phyloP scores from a whole-genome alignment of 164 flowering plant species.

The Echeveria elegans region DNA sequence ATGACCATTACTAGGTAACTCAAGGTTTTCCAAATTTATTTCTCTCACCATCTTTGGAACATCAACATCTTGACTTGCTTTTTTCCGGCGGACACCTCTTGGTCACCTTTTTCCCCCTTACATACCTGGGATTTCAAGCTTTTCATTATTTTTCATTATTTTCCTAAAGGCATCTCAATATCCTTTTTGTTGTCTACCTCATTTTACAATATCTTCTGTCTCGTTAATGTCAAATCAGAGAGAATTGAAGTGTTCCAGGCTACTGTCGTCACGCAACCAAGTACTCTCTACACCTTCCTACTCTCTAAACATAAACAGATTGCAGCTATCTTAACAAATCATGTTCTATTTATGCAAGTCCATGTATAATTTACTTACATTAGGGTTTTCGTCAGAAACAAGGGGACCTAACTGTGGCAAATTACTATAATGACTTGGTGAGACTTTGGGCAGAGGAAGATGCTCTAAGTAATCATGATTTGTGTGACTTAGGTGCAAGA shows the following conservation, averaged over 20 bases:
- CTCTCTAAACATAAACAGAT: not conserved
- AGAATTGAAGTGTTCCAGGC: constrained; percentile 60
- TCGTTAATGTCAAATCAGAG: constrained; percentile 48
- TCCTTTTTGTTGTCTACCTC: constrained; percentile 61
- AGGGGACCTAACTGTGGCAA: no score
- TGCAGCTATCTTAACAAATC: no score
- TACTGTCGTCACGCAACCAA: constrained; percentile 73
- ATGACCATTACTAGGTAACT: no score
- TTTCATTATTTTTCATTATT: constrained; percentile 67
- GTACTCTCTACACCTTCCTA: constrained; percentile 43
- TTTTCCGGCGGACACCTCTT: no score
- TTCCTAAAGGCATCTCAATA: constrained; percentile 70
- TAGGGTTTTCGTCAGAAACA: constrained; percentile 28
- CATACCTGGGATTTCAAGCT: constrained; percentile 46
- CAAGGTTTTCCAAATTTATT: no score
- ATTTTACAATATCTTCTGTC: constrained; percentile 31
- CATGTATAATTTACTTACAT: constrained; percentile 21
- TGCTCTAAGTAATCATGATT: no score
- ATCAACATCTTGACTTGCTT: constrained; percentile 42
- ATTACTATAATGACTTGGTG: no score
- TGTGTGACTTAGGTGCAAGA: no score
- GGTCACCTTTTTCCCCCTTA: constrained; percentile 40
- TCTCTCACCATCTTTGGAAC: no score
- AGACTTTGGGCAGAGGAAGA: no score
- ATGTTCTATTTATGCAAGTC: no score